Evolutionary conservation across 164 flowering plant genomes (phyloP).

Genomic region (Chloranthus sessilifolius): DNA sequence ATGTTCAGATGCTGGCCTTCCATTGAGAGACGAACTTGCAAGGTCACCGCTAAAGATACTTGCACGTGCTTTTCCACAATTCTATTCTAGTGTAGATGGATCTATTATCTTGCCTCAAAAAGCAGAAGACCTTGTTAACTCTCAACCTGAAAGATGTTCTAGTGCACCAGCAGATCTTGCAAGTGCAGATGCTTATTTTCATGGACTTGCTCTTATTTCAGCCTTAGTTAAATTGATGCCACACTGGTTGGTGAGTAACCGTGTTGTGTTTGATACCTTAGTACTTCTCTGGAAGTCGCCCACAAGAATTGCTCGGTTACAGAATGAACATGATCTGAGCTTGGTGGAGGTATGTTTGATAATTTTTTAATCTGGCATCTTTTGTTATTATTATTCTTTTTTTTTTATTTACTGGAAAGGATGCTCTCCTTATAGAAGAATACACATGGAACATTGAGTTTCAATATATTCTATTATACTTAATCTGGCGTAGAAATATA

Average conservation of each 20-base stretch:
- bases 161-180: slow-evolving; percentile 23
- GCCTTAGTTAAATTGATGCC: slow-evolving; percentile 91
- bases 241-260: slow-evolving; percentile 80
- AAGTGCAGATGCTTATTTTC: slow-evolving; percentile 77
- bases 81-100: slow-evolving; percentile 49
- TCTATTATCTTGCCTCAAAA: slow-evolving; percentile 20
- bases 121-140: slow-evolving; percentile 43
- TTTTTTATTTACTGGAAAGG: too few relatives aligned
- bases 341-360: slow-evolving; percentile 67
- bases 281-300: slow-evolving; percentile 95
- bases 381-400: too few relatives aligned
- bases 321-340: slow-evolving; percentile 84
- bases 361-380: too few relatives aligned
- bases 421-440: too few relatives aligned
- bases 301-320: slow-evolving; percentile 75
- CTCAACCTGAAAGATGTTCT: slow-evolving; percentile 37
- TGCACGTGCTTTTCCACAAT: slow-evolving; percentile 71
- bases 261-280: slow-evolving; percentile 76
- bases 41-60: slow-evolving; percentile 93
- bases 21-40: slow-evolving; percentile 94
- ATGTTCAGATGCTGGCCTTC: slow-evolving; percentile 96
- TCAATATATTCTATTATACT: too few relatives aligned
- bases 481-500: too few relatives aligned
- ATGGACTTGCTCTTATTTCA: slow-evolving; percentile 81
- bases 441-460: too few relatives aligned